A percentile compares a stretch with the other conserved stretches of the same genome.
These are phyloP conservation scores for Ormosia semicastrata DNA, from an alignment of 306 rosid species.

Conservation along the genomic window DNA sequence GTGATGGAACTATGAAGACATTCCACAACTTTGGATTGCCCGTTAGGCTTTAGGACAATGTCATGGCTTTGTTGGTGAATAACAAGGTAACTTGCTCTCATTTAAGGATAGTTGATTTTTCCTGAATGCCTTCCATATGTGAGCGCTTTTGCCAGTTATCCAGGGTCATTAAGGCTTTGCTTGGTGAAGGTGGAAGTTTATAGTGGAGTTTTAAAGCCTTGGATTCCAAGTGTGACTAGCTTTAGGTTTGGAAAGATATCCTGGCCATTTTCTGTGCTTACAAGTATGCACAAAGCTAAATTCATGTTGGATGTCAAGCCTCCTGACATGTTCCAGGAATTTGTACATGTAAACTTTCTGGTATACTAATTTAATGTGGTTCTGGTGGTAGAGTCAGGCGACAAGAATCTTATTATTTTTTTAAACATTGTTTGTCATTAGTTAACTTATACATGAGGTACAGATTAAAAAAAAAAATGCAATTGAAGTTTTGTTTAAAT, in stretches of 20 bases:
- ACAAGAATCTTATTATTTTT: background rate
- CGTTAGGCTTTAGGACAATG: slow-evolving; percentile 42
- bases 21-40: slow-evolving; percentile 85
- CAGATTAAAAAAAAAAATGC: background rate
- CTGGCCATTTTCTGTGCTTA: background rate
- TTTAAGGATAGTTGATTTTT: background rate
- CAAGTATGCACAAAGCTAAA: background rate
- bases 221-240: background rate
- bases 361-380: background rate
- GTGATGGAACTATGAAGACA: slow-evolving; percentile 68
- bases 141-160: background rate
- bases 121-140: background rate
- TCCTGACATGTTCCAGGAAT: background rate
- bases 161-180: background rate
- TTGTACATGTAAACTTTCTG: slow-evolving; percentile 11
- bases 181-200: background rate
- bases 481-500: slow-evolving; percentile 4
- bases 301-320: background rate
- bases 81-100: background rate
- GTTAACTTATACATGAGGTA: background rate
- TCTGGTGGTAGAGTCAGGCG: background rate
- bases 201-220: background rate
- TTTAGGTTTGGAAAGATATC: too few species aligned
- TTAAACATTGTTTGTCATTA: slow-evolving; percentile 10
- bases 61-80: background rate